Conservation (phyloP, 139 green algal genomes). For the Chlorella sp. region DNA sequence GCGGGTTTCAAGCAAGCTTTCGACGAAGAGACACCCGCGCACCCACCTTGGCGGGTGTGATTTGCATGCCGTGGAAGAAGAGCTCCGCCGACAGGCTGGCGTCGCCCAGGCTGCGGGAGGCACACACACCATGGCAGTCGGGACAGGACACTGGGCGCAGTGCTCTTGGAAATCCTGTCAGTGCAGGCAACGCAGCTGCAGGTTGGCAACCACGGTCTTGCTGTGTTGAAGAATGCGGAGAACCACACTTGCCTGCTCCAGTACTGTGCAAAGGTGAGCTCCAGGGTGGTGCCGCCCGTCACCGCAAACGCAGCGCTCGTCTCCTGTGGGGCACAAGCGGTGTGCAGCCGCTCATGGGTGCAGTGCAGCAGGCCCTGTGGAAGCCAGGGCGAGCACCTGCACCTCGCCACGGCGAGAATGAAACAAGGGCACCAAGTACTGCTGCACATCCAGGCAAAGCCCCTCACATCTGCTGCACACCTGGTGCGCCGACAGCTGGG, state of each 20-base stretch:
- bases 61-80: slow-evolving; percentile 79
- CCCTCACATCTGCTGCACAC: neutral
- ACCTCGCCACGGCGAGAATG: neutral
- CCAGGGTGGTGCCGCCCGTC: slow-evolving; percentile 65
- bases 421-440: too few relatives aligned
- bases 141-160: too few relatives aligned
- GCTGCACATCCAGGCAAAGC: neutral
- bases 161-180: too few relatives aligned
- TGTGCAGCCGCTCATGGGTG: neutral
- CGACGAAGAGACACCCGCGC: neutral
- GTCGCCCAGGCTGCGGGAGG: slow-evolving; percentile 34
- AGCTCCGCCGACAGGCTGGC: slow-evolving; percentile 63
- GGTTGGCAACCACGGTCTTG: neutral
- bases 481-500: slow-evolving; percentile 32
- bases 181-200: too few relatives aligned
- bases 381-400: neutral
- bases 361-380: neutral
- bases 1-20: too few relatives aligned
- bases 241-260: slow-evolving; percentile 66
- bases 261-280: slow-evolving; percentile 86
- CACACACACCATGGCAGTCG: neutral
- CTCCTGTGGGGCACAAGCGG: neutral
- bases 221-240: neutral
- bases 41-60: neutral
- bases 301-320: slow-evolving; percentile 47